These are phyloP conservation scores for Leccinum fibrillosum DNA, from an alignment of 768 basidiomycete genomes.

Conservation along the genomic window DNA sequence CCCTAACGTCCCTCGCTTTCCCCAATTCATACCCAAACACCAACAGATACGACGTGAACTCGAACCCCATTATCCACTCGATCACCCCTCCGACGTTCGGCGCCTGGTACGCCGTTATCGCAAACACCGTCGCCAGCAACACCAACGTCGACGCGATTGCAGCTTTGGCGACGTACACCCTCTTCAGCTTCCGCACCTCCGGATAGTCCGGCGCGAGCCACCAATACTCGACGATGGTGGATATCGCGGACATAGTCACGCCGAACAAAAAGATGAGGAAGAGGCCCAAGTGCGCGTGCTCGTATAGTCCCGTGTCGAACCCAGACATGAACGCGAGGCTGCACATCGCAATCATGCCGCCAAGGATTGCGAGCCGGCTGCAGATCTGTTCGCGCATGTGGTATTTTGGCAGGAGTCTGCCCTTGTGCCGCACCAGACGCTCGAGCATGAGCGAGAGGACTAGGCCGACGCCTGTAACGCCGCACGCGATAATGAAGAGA, in stretches of 20 bases:
- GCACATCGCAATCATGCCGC: conserved; percentile 56
- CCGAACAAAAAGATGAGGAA: conserved; percentile 73
- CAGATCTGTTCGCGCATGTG: conserved; percentile 54
- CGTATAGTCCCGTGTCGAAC: conserved; percentile 61
- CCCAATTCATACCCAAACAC: conserved; percentile 71
- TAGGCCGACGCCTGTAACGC: conserved; percentile 61
- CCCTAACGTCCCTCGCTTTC: conserved; percentile 37
- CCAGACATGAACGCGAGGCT: conserved; percentile 69
- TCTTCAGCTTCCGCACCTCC: conserved; percentile 42
- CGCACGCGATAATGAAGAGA: conserved; percentile 65
- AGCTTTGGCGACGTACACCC: conserved; percentile 60
- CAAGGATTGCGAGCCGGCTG: conserved; percentile 52
- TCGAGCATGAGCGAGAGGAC: conserved; percentile 58
- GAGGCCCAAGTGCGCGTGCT: conserved; percentile 52
- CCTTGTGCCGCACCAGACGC: conserved; percentile 61
- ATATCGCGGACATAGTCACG: conserved; percentile 70
- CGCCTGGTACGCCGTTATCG: conserved; percentile 42
- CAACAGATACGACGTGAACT: conserved; percentile 66
- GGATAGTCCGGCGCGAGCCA: conserved; percentile 61
- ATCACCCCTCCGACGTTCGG: conserved; percentile 58
- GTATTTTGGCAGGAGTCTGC: conserved; percentile 63
- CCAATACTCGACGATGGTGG: conserved; percentile 67
- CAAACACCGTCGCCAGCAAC: conserved; percentile 61
- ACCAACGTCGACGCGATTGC: conserved; percentile 58
- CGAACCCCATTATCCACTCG: conserved; percentile 73